A percentile compares a stretch with the other conserved stretches of the same genome.
Evolutionary conservation across 140 eudicot genomes (phyloP).

Genomic region (Cichorium intybus): DNA sequence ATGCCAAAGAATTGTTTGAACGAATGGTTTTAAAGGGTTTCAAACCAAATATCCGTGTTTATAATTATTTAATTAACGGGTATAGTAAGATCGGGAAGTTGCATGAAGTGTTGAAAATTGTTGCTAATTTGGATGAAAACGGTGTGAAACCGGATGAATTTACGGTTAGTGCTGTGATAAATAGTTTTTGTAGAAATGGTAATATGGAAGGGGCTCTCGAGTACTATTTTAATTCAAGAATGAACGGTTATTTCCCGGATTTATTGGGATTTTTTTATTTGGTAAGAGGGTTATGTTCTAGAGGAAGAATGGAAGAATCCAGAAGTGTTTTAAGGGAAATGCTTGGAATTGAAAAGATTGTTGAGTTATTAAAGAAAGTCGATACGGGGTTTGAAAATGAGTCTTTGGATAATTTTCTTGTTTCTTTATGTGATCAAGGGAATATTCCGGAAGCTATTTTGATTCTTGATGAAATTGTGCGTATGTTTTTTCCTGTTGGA

Average conservation of each 20-base stretch:
- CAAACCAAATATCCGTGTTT: conserved; percentile 58
- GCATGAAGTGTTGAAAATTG: conserved; percentile 55
- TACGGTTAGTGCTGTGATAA: conserved; percentile 69
- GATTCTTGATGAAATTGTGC: conserved; percentile 62
- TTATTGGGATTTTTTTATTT: conserved; percentile 72
- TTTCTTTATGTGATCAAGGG: conserved; percentile 68
- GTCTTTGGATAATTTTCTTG: conserved; percentile 52
- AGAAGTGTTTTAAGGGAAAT: conserved; percentile 68
- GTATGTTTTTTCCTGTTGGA: conserved; percentile 43
- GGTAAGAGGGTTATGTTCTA: conserved; percentile 70
- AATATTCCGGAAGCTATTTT: conserved; percentile 58
- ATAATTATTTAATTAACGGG: conserved; percentile 68
- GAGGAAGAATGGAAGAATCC: conserved; percentile 97
- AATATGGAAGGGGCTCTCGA: conserved; percentile 84
- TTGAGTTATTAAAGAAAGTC: conserved; percentile 49
- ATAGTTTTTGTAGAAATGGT: conserved; percentile 63
- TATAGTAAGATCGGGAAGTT: conserved; percentile 56
- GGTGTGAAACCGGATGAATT: conserved; percentile 58
- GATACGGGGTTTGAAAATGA: conserved; percentile 47
- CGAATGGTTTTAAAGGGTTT: conserved; percentile 55
- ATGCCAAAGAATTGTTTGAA: conserved; percentile 66
- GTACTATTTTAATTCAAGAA: conserved; percentile 50
- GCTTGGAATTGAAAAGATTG: conserved; percentile 57
- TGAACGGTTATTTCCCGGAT: conserved; percentile 56
- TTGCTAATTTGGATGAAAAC: conserved; percentile 48